Percentiles rank a stretch among this genome's conserved stretches.
phyloP scores from a whole-genome alignment of 1,139 yeast species.

The Candida tropicalis region DNA sequence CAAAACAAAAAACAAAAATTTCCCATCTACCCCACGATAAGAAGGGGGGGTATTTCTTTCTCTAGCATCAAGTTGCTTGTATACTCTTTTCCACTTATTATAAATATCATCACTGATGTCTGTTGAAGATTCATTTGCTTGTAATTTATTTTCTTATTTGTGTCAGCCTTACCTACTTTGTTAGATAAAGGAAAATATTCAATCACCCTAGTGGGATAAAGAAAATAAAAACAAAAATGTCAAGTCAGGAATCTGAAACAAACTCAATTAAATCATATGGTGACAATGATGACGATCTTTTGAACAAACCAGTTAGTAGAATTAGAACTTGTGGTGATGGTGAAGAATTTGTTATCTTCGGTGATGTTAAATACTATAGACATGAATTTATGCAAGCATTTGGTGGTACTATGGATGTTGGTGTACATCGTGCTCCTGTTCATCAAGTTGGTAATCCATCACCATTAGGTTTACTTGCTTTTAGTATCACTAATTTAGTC shows the following conservation, averaged over 20 bases:
- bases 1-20: too few relatives aligned
- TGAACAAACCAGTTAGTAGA: constrained; percentile 15
- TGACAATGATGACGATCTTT: background rate
- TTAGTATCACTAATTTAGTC: constrained; percentile 46
- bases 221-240: background rate
- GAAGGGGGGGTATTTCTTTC: too few relatives aligned
- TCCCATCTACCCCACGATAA: too few relatives aligned
- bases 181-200: too few relatives aligned
- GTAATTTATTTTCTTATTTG: too few relatives aligned
- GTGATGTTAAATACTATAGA: constrained; percentile 33
- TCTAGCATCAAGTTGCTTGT: too few relatives aligned
- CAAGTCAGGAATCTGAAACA: constrained; percentile 1
- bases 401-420: constrained; percentile 21
- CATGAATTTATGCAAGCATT: constrained; percentile 44
- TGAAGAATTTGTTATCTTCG: constrained; percentile 30
- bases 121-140: too few relatives aligned
- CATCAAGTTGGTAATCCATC: constrained; percentile 53
- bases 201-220: too few relatives aligned
- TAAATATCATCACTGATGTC: too few relatives aligned
- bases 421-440: constrained; percentile 29
- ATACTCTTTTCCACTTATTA: too few relatives aligned
- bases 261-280: constrained; percentile 3
- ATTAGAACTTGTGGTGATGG: constrained; percentile 25
- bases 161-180: too few relatives aligned
- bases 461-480: constrained; percentile 57